phyloP scores from a whole-genome alignment of 148 eudicot genomes.

The Cornus florida region DNA sequence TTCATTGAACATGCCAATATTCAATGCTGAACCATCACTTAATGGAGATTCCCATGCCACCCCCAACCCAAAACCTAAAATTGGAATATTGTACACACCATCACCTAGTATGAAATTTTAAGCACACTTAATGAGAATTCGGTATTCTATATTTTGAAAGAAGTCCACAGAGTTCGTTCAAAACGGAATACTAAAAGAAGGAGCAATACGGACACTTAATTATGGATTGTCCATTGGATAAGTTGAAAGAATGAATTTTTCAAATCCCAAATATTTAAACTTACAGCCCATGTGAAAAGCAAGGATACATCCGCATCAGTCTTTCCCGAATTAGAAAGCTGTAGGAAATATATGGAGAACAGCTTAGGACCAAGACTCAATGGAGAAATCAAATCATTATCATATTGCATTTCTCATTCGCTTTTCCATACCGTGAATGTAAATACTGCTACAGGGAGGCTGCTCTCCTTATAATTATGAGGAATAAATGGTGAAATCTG shows the following conservation, averaged over 20 bases:
- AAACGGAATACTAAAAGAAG: too few relatives aligned
- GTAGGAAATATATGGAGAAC: conserved; percentile 19
- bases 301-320: conserved; percentile 74
- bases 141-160: too few relatives aligned
- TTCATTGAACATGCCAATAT: neutral
- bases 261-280: conserved; percentile 9
- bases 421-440: conserved; percentile 63
- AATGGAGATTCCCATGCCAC: too few relatives aligned
- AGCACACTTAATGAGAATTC: too few relatives aligned
- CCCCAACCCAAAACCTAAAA: too few relatives aligned
- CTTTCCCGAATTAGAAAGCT: conserved; percentile 79
- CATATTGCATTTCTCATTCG: neutral
- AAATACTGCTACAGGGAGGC: conserved; percentile 83
- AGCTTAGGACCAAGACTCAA: neutral
- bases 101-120: too few relatives aligned
- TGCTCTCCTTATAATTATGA: conserved; percentile 92
- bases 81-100: too few relatives aligned
- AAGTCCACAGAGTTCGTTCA: too few relatives aligned
- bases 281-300: conserved; percentile 96
- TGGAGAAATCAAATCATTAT: neutral
- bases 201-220: too few relatives aligned
- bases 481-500: conserved; percentile 94
- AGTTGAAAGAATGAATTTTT: neutral
- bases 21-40: neutral
- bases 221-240: too few relatives aligned